Base-by-base conservation (phyloP, 2,329 filamentous ascomycete genomes). In the Fusarium coicis region DNA sequence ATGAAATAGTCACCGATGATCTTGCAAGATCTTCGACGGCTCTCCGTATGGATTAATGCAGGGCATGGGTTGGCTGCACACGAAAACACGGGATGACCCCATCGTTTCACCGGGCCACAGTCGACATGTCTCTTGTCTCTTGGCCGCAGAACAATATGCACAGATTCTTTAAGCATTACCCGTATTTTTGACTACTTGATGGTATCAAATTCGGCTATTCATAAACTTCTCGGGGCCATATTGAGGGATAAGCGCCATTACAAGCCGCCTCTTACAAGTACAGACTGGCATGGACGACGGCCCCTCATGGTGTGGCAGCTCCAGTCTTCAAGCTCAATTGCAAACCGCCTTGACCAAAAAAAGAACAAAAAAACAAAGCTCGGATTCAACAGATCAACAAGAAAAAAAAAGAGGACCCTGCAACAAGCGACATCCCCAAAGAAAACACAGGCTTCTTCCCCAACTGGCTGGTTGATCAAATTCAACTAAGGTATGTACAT, bases 301-400 rank as follows among this genome's bases (percentile, higher is more conserved):
- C 58, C 49, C 53, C 69, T 62, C 55, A 54, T 34, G 42, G 49
- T 44, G 46, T 63, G 61, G 54, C 21, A 74, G 66, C 62, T 71
- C 63, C 52, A 69, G 40, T 69, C 66, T 61, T 68, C 70, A 74
- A 74, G 67, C 71, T 74, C 71, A 74, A 74, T 68, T 56, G 67
- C 43, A 59, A 70, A 71, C 64, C 70, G 46, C 57, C 57, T 37
- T 36, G 56, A 36, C 40, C 40, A 65, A 39, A 47, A 55, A 37
- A 49, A 47, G 32, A 14, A 50, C 67, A 64, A 49, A 34, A 47
- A 73, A 66, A 68, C 61, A 66, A 62, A 66, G 61, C 66, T 70
- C 67, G 66, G 68, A 78, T 78, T 78, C 77, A 79, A 79, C 77
- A 79, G 76, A 76, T 78, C 76, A 77, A 76, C 76, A 71, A 75